Conservation (phyloP, 805 yeast genomes). For the Metschnikowia peoriensis region DNA sequence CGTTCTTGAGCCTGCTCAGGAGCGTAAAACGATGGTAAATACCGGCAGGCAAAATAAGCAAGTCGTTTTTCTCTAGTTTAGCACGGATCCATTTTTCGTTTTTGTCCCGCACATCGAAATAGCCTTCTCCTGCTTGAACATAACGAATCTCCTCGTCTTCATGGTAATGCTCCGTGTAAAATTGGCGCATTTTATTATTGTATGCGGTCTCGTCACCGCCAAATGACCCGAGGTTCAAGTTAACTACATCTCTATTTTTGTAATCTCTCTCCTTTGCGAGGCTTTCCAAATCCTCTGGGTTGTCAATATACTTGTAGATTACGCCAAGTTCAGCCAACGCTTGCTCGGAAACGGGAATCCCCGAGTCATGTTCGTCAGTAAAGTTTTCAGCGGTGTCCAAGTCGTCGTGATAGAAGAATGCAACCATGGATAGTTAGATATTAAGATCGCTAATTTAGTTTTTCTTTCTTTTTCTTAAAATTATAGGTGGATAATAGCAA, state of each 20-base stretch:
- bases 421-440: conserved; percentile 23
- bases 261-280: conserved; percentile 72
- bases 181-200: conserved; percentile 61
- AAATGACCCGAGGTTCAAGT: conserved; percentile 57
- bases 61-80: conserved; percentile 60
- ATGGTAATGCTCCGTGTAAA: conserved; percentile 85
- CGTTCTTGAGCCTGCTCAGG: conserved; percentile 51
- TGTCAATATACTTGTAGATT: conserved; percentile 51
- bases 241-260: conserved; percentile 74
- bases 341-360: conserved; percentile 49
- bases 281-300: conserved; percentile 54
- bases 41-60: conserved; percentile 82
- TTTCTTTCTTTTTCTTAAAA: neutral
- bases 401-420: conserved; percentile 66
- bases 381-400: conserved; percentile 51
- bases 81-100: conserved; percentile 74
- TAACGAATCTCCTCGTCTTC: conserved; percentile 97
- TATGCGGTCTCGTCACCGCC: conserved; percentile 56
- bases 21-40: conserved; percentile 92
- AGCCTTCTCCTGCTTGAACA: conserved; percentile 86
- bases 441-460: too few species aligned
- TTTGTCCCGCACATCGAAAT: conserved; percentile 77
- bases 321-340: conserved; percentile 65
- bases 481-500: too few species aligned
- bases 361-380: conserved; percentile 72